Base-by-base conservation (phyloP, 176 grass and related monocot genomes). In the Cenchrus fungigraminus region DNA sequence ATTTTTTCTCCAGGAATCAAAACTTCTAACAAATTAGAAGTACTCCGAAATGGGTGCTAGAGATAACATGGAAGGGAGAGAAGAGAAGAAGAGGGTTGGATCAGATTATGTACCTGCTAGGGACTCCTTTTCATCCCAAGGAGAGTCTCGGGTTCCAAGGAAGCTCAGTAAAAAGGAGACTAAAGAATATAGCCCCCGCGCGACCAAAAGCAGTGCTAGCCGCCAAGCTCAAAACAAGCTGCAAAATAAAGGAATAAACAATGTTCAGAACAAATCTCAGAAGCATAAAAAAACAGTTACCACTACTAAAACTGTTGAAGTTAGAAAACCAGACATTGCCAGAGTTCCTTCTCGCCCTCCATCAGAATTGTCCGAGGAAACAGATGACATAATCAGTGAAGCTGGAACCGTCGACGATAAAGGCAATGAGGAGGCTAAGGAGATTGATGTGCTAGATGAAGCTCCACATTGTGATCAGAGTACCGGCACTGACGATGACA, bases 381-480 rank as follows among this genome's bases (percentile, higher is more conserved):
- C 84, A 57, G 79, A 92, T 50, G 88, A 92, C 82, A 83, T 91
- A 76, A 76, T 80, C 70, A 91, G 71, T 43, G 92, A 89, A 12
- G 81, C 87, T 7, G 89, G 90, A 83, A 84, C 85, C 59, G 45
- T 74, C 49, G 82, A 89, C 53, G 89, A 91, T 92, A 91, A 83
- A 91, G 91, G 77, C 73, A 95, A 63, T 1, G 93, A 92, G 79
- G 97, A 99, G 78, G 90, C 87, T 28, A 99, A 92, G 89, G 97
- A 99, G 84, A 96, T 99, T 13, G 92, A 99, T 92, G 90, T 99
- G 40, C 58, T 95, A 66, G 94, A 99, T 82, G 97, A 96, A 86
- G 94, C 92, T 82, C 94, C 97, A 42, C 89, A 88, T 11, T 99
- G 97, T 42, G 91, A 99, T 80, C 90, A 91, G 84, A 97, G 97